These are phyloP conservation scores for Corchorus capsularis DNA, from an alignment of 345 rosid species.

Conservation along the genomic window DNA sequence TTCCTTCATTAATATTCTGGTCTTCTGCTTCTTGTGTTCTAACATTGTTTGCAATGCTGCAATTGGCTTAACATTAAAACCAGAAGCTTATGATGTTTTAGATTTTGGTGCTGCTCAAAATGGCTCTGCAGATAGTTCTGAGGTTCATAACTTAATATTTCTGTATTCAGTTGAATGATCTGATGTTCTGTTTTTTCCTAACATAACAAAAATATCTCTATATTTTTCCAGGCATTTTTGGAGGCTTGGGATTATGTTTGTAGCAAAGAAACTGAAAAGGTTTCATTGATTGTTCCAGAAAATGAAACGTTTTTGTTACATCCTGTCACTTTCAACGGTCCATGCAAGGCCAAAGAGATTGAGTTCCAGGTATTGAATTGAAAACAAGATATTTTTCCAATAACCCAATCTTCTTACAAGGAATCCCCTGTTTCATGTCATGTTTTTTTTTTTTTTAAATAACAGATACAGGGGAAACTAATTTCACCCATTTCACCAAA, in stretches of 20 bases:
- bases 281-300: slow-evolving; percentile 29
- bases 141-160: slow-evolving; percentile 20
- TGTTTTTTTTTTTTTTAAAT: background rate
- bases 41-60: background rate
- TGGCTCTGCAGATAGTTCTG: slow-evolving; percentile 28
- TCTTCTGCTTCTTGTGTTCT: too few relatives aligned
- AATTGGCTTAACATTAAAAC: background rate
- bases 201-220: background rate
- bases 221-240: slow-evolving; percentile 35
- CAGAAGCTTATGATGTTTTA: slow-evolving; percentile 22
- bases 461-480: background rate
- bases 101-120: slow-evolving; percentile 37
- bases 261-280: background rate
- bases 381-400: background rate
- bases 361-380: slow-evolving; percentile 30
- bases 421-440: background rate
- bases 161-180: background rate
- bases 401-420: background rate
- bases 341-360: slow-evolving; percentile 36
- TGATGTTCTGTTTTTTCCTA: background rate
- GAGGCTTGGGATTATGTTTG: slow-evolving; percentile 43
- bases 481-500: slow-evolving; percentile 37
- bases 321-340: slow-evolving; percentile 33
- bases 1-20: too few relatives aligned
- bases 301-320: slow-evolving; percentile 33